Percentiles rank a stretch among this genome's conserved stretches.
Conservation (phyloP, 2,329 filamentous ascomycete species). For the Anisogramma anomala region DNA sequence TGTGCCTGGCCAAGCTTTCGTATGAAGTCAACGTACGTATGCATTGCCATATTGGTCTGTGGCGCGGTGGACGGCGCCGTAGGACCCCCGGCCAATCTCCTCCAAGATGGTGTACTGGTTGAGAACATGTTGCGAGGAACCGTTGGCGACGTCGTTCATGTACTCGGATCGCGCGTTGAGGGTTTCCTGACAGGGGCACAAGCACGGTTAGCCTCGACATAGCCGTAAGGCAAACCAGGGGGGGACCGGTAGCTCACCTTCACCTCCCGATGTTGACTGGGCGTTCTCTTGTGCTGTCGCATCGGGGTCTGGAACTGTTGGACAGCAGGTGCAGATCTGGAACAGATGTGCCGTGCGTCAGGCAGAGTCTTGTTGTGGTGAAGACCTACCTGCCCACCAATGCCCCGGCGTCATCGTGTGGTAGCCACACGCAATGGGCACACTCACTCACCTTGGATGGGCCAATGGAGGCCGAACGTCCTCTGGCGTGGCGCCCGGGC, state of each 20-base stretch:
- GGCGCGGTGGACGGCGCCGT: conserved; percentile 83
- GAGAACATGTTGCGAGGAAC: conserved; percentile 69
- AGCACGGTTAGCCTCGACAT: too few relatives aligned
- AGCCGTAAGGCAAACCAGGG: too few relatives aligned
- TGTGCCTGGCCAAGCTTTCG: neutral
- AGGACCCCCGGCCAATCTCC: conserved; percentile 94
- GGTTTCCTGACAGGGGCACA: conserved; percentile 78
- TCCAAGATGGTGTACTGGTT: conserved; percentile 92
- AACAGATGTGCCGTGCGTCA: conserved; percentile 3
- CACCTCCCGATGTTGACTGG: conserved; percentile 45
- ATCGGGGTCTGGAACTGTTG: conserved; percentile 39
- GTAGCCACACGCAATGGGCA: neutral
- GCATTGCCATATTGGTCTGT: conserved; percentile 83
- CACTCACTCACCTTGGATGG: conserved; percentile 30
- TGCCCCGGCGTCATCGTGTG: neutral
- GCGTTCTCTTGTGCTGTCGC: conserved; percentile 46
- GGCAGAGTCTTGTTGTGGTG: neutral
- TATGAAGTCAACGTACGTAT: conserved; percentile 59
- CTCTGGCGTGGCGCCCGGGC: conserved; percentile 2
- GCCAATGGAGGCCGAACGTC: conserved; percentile 24
- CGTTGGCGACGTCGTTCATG: conserved; percentile 72
- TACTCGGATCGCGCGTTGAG: conserved; percentile 83
- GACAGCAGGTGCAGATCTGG: conserved; percentile 33
- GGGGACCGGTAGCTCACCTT: conserved; percentile 33
- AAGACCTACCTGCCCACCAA: neutral